Evolutionary conservation across 2,329 filamentous ascomycete genomes (phyloP), one percentile per base, ranked within the genome.

Genomic region (Aspergillus japonicus): DNA sequence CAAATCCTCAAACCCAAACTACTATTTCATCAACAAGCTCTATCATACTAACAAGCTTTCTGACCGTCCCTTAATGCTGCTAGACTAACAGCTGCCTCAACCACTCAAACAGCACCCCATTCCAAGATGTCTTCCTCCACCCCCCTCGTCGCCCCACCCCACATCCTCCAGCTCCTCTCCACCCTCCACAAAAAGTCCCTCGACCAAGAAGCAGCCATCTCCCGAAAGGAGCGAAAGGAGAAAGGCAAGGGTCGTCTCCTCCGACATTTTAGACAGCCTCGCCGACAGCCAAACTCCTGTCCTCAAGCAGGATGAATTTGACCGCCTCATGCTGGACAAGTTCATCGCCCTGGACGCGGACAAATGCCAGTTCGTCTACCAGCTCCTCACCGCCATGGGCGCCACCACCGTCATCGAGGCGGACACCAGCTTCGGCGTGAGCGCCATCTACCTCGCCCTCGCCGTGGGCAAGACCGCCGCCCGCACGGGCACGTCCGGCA

Each of bases 371-470:
- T 78, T 87, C 48, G 72, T 84, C 1, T 87, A 88, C 69, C 80
- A 83, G n/a, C 75, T 88, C 0, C 68, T 81, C 2, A 78, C 78
- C 3, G 75, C 80, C 11, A 81, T 73, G 16, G 76, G 79, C 1
- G 85, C 85, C 0, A 76, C 74, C 2, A 79, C 78, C 47, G 73
- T 87, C 26, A 79, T 88, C 33, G 85, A 88, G 66, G 85, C 83
- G 0, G 86, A 85, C 0, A 88, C 86, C 0, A 83, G 80, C 35
- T 88, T 85, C 58, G 86, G 86, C 2, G 80, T 88, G 1, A 85
- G 82, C 58, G 88, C 85, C 0, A 85, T 88, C 49, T 88, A 87
- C 59, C 78, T 88, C 1, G 84, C 85, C 0, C 74, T 88, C 1
- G 86, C 85, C 0, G 82, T 84, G 0, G 77, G 77, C 0, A 77